Conservation (phyloP, 495 filamentous ascomycete genomes). For the Penicillium nucicola region DNA sequence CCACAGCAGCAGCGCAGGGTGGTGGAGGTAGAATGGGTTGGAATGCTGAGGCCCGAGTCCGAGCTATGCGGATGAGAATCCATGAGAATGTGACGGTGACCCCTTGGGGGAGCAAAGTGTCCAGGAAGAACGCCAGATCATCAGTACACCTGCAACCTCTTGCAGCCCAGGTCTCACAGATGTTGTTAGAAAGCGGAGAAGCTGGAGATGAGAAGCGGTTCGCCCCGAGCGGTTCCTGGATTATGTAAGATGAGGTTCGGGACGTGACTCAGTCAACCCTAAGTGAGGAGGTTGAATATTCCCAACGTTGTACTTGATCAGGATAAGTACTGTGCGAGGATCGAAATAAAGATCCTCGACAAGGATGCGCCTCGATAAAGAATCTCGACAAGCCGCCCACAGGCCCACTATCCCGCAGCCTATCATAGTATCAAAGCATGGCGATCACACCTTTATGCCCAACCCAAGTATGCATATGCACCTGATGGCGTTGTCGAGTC, state of each 20-base stretch:
- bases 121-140: slow-evolving; percentile 6
- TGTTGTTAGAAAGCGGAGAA: slow-evolving; percentile 4
- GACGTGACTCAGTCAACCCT: too few relatives aligned
- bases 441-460: too few relatives aligned
- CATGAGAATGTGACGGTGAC: slow-evolving; percentile 24
- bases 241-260: slow-evolving; percentile 1
- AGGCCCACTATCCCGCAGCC: too few relatives aligned
- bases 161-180: slow-evolving; percentile 7
- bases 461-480: too few relatives aligned
- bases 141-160: slow-evolving; percentile 6
- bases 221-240: not conserved
- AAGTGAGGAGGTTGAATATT: not conserved
- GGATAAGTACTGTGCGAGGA: too few relatives aligned
- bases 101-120: slow-evolving; percentile 13
- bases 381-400: too few relatives aligned
- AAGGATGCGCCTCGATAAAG: too few relatives aligned
- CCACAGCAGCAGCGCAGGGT: slow-evolving; percentile 78
- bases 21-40: slow-evolving; percentile 31
- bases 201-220: not conserved
- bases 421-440: too few relatives aligned
- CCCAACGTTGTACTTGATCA: too few relatives aligned
- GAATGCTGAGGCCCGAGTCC: slow-evolving; percentile 33
- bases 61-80: slow-evolving; percentile 31
- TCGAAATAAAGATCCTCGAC: too few relatives aligned
- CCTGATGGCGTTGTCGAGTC: too few relatives aligned